Evolutionary conservation across 768 basidiomycete genomes (phyloP).

Genomic region (Calocybe gangraenosa): DNA sequence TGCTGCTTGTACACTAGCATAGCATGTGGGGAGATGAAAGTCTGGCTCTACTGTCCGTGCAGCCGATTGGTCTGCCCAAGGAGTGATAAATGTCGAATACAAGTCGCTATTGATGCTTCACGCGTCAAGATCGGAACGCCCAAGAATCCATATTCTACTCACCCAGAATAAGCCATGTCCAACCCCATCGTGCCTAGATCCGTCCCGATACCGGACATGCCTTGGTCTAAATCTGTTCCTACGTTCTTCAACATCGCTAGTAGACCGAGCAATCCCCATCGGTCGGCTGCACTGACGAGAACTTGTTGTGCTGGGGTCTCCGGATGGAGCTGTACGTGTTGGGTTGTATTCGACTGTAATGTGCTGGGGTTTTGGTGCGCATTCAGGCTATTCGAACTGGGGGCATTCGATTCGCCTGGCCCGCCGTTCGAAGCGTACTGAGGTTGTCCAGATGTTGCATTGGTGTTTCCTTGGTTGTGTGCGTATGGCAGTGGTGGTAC

Average conservation of each 20-base stretch:
- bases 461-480: slow-evolving; percentile 20
- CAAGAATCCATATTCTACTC: slow-evolving; percentile 28
- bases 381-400: slow-evolving; percentile 28
- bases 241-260: slow-evolving; percentile 85
- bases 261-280: slow-evolving; percentile 89
- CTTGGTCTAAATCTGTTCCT: slow-evolving; percentile 70
- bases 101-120: slow-evolving; percentile 51
- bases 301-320: slow-evolving; percentile 94
- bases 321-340: slow-evolving; percentile 49
- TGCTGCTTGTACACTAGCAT: slow-evolving; percentile 81
- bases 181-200: slow-evolving; percentile 91
- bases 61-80: slow-evolving; percentile 90
- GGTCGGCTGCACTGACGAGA: slow-evolving; percentile 86
- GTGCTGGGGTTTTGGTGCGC: slow-evolving; percentile 29
- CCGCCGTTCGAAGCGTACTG: slow-evolving; percentile 34
- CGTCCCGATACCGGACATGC: slow-evolving; percentile 79
- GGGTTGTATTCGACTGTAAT: slow-evolving; percentile 27
- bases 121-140: slow-evolving; percentile 11
- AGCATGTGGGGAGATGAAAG: slow-evolving; percentile 87
- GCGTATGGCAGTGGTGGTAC: slow-evolving; percentile 31
- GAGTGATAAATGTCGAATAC: slow-evolving; percentile 92
- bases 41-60: slow-evolving; percentile 88
- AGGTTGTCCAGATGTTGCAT: slow-evolving; percentile 24
- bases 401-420: slow-evolving; percentile 32
- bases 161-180: slow-evolving; percentile 84